phyloP scores from a whole-genome alignment of 495 filamentous ascomycete genomes.

The Penicillium alfredii region DNA sequence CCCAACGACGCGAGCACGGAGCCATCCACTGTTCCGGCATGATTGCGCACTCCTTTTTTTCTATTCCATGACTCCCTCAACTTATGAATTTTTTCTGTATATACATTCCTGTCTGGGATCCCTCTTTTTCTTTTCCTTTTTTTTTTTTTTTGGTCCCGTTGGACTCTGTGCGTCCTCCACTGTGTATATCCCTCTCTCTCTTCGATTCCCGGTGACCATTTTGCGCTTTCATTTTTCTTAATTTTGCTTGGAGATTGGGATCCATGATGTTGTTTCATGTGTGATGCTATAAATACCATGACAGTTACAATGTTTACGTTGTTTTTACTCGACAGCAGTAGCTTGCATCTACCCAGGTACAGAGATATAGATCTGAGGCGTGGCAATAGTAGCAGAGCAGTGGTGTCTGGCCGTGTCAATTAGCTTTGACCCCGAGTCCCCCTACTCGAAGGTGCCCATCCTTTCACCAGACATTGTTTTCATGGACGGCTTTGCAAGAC shows the following conservation, averaged over 20 bases:
- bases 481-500: too few relatives aligned
- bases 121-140: conserved; percentile 1
- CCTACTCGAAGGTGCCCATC: too few relatives aligned
- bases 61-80: not conserved
- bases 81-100: conserved; percentile 6
- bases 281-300: conserved; percentile 29
- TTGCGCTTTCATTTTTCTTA: conserved; percentile 9
- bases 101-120: conserved; percentile 11
- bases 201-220: conserved; percentile 3
- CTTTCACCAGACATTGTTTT: too few relatives aligned
- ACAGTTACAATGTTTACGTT: conserved; percentile 7
- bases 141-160: conserved; percentile 1
- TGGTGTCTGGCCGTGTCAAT: not conserved
- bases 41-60: not conserved
- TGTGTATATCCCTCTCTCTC: conserved; percentile 1
- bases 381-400: not conserved
- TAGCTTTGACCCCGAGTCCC: too few relatives aligned
- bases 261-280: conserved; percentile 19
- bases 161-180: too few relatives aligned
- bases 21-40: not conserved
- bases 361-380: too few relatives aligned
- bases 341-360: too few relatives aligned
- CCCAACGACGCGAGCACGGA: conserved; percentile 4
- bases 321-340: too few relatives aligned
- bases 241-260: conserved; percentile 19